Percentiles rank a stretch among this genome's conserved stretches.
Evolutionary conservation across 2,329 filamentous ascomycete genomes (phyloP).

Genomic region (Fusarium luffae): DNA sequence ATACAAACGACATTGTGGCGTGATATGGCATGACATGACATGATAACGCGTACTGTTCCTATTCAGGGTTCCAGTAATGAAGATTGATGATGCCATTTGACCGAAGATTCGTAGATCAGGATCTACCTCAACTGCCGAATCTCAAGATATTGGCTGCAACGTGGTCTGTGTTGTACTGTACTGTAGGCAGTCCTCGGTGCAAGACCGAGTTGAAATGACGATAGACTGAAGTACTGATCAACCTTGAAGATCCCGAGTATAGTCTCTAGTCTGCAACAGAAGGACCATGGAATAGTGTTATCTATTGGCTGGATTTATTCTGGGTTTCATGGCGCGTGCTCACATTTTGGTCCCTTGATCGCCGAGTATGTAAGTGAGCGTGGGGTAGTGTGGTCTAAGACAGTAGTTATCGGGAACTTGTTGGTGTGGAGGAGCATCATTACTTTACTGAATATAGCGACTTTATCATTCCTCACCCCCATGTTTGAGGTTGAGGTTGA

Average conservation of each 20-base stretch:
- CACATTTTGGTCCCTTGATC: constrained; percentile 38
- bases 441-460: not conserved
- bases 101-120: not conserved
- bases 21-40: constrained; percentile 9
- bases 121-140: constrained; percentile 19
- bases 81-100: constrained; percentile 3
- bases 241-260: constrained; percentile 11
- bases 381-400: constrained; percentile 15
- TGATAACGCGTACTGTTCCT: not conserved
- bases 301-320: constrained; percentile 19
- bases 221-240: constrained; percentile 21
- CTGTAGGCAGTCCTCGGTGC: constrained; percentile 5
- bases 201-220: constrained; percentile 11
- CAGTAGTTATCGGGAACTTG: constrained; percentile 11
- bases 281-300: constrained; percentile 1
- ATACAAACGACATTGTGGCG: not conserved
- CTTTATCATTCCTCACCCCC: not conserved
- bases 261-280: not conserved
- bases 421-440: constrained; percentile 22
- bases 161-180: not conserved
- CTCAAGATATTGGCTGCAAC: not conserved
- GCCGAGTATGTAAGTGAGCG: constrained; percentile 15
- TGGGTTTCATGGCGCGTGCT: constrained; percentile 25
- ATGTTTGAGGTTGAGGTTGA: not conserved
- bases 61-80: not conserved